Evolutionary conservation across 2,329 filamentous ascomycete genomes (phyloP), one percentile per base, ranked within the genome.

Genomic region (Xylaria sp.): DNA sequence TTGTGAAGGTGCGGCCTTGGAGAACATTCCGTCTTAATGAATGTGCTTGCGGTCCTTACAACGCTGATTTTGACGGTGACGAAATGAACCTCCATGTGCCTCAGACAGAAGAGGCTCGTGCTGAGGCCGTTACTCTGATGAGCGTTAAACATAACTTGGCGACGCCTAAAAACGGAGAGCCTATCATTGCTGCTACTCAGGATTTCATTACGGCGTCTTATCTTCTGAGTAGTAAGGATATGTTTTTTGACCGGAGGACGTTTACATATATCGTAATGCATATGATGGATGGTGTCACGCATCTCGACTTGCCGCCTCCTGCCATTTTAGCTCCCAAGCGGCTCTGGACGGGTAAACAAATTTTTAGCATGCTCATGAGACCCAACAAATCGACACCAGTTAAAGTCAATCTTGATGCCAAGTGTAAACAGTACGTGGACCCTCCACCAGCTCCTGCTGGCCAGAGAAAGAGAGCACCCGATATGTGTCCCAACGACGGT

Each of bases 51-150:
- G 94, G 92, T 70, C 96, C 96, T 3, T 99, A 99, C 85, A 99
- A 99, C 75, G 96, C 96, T 65, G 96, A 99, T 88, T 99, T 99
- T 75, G 96, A 99, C 76, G 96, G 96, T 69, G 96, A 99, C 75
- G 96, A 99, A 81, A 99, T 99, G 96, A 99, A 99, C 76, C 83
- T 99, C 57, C 96, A 99, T 81, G 94, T 99, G 18, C 96, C 96
- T 1, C 96, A 99, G 79, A 98, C 96, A 0, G 96, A 99, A 82
- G 96, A 99, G 81, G 95, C 96, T 12, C 89, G 96, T 66, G 93
- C 95, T 2, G 96, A 99, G 81, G 96, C 96, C 0, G 97, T 97
- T 76, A 94, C 95, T 74, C 84, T 99, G 57, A 99, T 99, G 96
- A 96, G 96, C 51, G 94, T 99, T 65, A 97, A 98, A 82, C 90